Conservation (phyloP, 2,329 filamentous ascomycete species). For the Stemphylium vesicarium region DNA sequence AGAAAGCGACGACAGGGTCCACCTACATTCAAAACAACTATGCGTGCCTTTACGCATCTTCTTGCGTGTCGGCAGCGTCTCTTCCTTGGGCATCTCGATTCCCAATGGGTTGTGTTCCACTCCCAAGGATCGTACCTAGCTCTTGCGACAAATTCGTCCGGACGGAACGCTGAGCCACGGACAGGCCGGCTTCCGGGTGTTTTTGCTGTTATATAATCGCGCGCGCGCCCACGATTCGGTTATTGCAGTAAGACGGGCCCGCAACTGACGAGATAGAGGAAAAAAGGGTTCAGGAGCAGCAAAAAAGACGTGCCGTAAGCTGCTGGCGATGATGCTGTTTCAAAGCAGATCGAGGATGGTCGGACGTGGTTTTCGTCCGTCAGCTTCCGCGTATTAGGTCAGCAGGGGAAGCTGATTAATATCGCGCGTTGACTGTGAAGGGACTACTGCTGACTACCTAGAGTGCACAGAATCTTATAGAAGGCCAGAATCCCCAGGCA, state of each 20-base stretch:
- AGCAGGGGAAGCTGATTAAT: constrained; percentile 21
- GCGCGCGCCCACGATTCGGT: background rate
- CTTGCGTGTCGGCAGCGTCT: constrained; percentile 44
- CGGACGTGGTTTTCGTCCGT: constrained; percentile 23
- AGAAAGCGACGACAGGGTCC: constrained; percentile 10
- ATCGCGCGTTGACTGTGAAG: constrained; percentile 3
- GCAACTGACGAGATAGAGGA: background rate
- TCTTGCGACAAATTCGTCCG: constrained; percentile 31
- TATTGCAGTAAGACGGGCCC: background rate
- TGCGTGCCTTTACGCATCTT: constrained; percentile 55
- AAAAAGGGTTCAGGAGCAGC: background rate
- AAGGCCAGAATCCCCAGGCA: constrained; percentile 19
- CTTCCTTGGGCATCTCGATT: constrained; percentile 46
- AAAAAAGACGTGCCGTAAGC: constrained; percentile 12
- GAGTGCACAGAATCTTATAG: constrained; percentile 16
- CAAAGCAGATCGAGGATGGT: constrained; percentile 6
- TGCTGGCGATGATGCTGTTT: constrained; percentile 5
- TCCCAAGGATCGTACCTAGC: constrained; percentile 5
- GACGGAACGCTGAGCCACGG: constrained; percentile 12
- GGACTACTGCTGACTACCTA: constrained; percentile 12
- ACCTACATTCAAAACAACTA: constrained; percentile 55
- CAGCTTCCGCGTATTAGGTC: constrained; percentile 18
- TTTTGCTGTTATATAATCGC: constrained; percentile 12
- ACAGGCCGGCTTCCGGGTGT: constrained; percentile 5
- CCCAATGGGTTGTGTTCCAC: constrained; percentile 9